These are phyloP conservation scores for Ilyonectria robusta DNA, from an alignment of 2,329 filamentous ascomycete genomes.

Conservation along the genomic window DNA sequence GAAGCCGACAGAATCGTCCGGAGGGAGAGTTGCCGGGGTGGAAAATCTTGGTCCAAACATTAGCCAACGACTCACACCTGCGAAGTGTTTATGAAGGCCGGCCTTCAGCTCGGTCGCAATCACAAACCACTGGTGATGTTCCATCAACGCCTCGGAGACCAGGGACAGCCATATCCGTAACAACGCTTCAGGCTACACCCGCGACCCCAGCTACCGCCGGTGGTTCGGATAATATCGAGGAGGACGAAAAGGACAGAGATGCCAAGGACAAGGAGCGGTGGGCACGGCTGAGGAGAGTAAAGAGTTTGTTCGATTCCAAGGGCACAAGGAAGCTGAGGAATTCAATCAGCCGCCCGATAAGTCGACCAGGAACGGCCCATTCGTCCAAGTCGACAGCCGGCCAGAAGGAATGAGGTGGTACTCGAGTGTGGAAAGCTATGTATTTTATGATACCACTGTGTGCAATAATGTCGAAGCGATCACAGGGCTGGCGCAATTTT, in stretches of 20 bases:
- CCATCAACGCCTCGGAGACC: constrained; percentile 43
- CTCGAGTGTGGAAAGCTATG: neutral
- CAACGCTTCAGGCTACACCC: constrained; percentile 22
- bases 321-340: constrained; percentile 66
- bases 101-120: constrained; percentile 37
- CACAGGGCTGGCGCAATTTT: neutral
- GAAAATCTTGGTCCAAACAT: constrained; percentile 67
- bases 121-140: constrained; percentile 27
- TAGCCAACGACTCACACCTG: constrained; percentile 72
- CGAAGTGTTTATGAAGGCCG: constrained; percentile 55
- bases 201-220: constrained; percentile 29
- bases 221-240: constrained; percentile 39
- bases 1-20: constrained; percentile 50
- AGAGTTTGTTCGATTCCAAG: constrained; percentile 79
- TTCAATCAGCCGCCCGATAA: constrained; percentile 50
- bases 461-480: neutral
- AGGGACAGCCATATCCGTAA: constrained; percentile 35
- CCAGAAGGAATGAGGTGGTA: constrained; percentile 32
- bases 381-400: constrained; percentile 46
- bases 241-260: constrained; percentile 62
- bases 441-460: constrained; percentile 29
- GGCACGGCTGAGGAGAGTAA: constrained; percentile 79
- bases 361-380: constrained; percentile 58
- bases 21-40: constrained; percentile 64
- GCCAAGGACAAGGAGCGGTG: constrained; percentile 80